Conservation (phyloP, 2,329 filamentous ascomycete genomes). For the Xylariaceae sp. region DNA sequence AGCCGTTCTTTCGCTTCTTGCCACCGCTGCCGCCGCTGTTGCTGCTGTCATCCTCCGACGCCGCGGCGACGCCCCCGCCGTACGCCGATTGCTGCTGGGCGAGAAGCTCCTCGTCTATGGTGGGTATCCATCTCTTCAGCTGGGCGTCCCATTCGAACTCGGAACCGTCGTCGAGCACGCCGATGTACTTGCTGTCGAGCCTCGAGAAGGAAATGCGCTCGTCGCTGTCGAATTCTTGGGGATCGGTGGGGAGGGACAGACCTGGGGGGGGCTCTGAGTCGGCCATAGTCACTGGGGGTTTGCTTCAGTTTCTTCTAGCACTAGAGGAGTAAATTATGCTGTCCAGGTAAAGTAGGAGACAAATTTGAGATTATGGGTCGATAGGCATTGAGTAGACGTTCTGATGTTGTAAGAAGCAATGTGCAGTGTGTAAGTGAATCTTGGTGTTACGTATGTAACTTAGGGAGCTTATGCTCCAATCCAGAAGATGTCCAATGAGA, state of each 20-base stretch:
- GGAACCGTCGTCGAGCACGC: slow-evolving; percentile 82
- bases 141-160: slow-evolving; percentile 83
- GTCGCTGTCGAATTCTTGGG: slow-evolving; percentile 75
- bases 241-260: slow-evolving; percentile 61
- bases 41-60: slow-evolving; percentile 43
- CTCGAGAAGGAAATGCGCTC: slow-evolving; percentile 87
- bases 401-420: no score
- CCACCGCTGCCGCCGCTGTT: slow-evolving; percentile 35
- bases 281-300: slow-evolving; percentile 35
- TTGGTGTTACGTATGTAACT: no score
- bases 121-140: slow-evolving; percentile 76
- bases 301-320: slow-evolving; percentile 10
- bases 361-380: no score
- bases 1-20: slow-evolving; percentile 50
- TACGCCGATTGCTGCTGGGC: slow-evolving; percentile 44
- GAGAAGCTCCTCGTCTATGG: slow-evolving; percentile 51
- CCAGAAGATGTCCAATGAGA: no score
- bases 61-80: slow-evolving; percentile 41
- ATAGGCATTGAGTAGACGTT: no score
- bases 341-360: not conserved
- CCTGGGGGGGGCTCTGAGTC: slow-evolving; percentile 32
- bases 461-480: no score
- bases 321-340: not conserved
- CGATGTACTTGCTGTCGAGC: slow-evolving; percentile 79
- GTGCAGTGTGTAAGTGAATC: no score